Conservation (phyloP, 345 rosid species). For the Syzygium oleosum region DNA sequence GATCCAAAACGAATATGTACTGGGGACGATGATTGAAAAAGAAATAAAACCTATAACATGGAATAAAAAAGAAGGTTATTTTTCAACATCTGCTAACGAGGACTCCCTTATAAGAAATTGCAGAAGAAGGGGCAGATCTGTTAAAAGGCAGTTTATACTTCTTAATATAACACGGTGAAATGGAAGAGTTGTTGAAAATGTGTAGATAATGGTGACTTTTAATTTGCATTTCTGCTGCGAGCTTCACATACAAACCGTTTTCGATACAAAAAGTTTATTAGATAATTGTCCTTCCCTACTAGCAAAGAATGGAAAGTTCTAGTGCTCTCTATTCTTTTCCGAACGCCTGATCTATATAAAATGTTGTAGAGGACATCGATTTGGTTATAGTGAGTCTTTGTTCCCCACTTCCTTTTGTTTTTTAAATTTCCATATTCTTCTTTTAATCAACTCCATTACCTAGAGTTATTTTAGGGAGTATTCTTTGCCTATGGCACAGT, state of each 20-base stretch:
- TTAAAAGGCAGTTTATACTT: neutral
- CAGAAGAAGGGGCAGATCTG: neutral
- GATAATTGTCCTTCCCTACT: neutral
- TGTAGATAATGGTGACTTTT: neutral
- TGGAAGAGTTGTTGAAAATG: neutral
- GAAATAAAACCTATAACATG: neutral
- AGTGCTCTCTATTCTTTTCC: neutral
- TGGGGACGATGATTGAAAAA: neutral
- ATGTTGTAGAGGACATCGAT: neutral
- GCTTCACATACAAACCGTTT: neutral
- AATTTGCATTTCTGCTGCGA: neutral
- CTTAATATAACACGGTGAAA: neutral
- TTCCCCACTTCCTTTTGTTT: neutral
- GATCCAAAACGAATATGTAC: neutral
- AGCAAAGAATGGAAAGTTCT: neutral
- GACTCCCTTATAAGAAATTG: neutral
- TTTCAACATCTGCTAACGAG: neutral
- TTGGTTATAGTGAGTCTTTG: neutral
- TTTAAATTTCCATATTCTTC: neutral
- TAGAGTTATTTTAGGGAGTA: neutral
- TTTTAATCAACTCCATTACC: neutral
- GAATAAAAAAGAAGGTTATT: neutral
- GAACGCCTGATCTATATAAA: neutral
- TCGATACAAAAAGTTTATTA: neutral
- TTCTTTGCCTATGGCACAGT: neutral